phyloP scores from a whole-genome alignment of 225 moss, liverwort and hornwort genomes.

The Lunularia cruciata region DNA sequence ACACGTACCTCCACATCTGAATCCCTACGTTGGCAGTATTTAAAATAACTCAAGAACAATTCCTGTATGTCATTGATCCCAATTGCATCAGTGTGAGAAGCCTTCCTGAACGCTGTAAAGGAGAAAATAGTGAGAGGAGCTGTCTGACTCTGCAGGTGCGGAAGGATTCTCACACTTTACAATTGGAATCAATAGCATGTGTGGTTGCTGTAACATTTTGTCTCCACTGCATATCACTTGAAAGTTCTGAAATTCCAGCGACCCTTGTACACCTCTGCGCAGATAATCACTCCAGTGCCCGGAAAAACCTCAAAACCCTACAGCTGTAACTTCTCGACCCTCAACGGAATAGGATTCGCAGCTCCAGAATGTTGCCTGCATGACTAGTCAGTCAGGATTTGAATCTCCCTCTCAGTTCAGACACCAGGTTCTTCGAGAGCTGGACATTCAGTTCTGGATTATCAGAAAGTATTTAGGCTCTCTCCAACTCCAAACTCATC shows the following conservation, averaged over 20 bases:
- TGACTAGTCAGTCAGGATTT: background rate
- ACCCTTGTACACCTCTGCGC: too few relatives aligned
- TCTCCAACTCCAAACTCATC: background rate
- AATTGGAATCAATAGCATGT: conserved; percentile 26
- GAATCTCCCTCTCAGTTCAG: too few relatives aligned
- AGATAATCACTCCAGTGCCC: background rate
- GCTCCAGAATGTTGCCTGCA: background rate
- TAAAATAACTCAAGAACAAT: too few relatives aligned
- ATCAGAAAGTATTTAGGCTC: background rate
- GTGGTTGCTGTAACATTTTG: background rate
- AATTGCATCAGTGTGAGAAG: conserved; percentile 31
- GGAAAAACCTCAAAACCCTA: background rate
- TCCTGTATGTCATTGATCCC: conserved; percentile 30
- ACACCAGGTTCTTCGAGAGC: too few relatives aligned
- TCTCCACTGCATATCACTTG: background rate
- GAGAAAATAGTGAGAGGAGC: background rate
- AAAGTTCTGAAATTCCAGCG: background rate
- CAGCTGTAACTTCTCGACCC: background rate
- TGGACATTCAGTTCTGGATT: background rate
- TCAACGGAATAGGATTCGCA: background rate
- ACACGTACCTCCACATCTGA: too few relatives aligned
- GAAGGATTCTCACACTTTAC: conserved; percentile 32
- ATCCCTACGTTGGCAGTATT: too few relatives aligned
- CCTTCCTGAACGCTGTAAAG: conserved; percentile 19
- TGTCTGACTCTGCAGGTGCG: conserved; percentile 1